Percentiles rank a stretch among this genome's conserved stretches.
phyloP scores from a whole-genome alignment of 1,139 yeast genomes.

The Pichia sp. region DNA sequence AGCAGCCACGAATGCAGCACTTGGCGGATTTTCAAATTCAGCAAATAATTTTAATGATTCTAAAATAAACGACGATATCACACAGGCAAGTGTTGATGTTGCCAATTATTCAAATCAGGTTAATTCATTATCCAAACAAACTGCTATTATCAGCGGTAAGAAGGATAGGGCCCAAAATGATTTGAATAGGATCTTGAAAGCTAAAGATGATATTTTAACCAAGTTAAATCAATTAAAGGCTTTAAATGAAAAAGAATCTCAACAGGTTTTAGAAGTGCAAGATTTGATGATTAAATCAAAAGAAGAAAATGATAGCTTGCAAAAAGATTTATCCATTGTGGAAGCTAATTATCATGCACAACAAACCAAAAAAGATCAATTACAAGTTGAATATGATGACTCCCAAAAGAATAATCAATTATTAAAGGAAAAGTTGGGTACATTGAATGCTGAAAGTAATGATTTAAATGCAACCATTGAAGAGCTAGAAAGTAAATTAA shows the following conservation, averaged over 20 bases:
- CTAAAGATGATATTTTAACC: conserved; percentile 65
- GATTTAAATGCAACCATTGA: conserved; percentile 54
- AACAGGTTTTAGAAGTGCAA: conserved; percentile 68
- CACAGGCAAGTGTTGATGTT: conserved; percentile 76
- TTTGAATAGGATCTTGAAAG: conserved; percentile 52
- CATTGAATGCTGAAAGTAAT: conserved; percentile 58
- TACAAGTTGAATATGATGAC: conserved; percentile 53
- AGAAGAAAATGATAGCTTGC: conserved; percentile 64
- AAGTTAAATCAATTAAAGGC: conserved; percentile 61
- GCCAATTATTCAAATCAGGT: conserved; percentile 86
- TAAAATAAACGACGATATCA: conserved; percentile 53
- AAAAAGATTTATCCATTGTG: conserved; percentile 69
- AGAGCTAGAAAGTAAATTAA: conserved; percentile 45
- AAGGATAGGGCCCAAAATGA: conserved; percentile 74
- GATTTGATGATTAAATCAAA: conserved; percentile 49
- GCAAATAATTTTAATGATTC: conserved; percentile 20
- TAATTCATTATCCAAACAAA: conserved; percentile 69
- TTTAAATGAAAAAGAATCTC: conserved; percentile 73
- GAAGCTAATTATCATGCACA: conserved; percentile 78
- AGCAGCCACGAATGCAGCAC: conserved; percentile 14
- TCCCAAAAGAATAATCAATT: conserved; percentile 61
- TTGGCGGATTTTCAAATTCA: conserved; percentile 24
- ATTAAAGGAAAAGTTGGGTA: conserved; percentile 62
- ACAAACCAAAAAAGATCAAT: conserved; percentile 57
- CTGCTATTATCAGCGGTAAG: conserved; percentile 62